Evolutionary conservation across 2,329 filamentous ascomycete genomes (phyloP).

Genomic region (Scytalidium sp.): DNA sequence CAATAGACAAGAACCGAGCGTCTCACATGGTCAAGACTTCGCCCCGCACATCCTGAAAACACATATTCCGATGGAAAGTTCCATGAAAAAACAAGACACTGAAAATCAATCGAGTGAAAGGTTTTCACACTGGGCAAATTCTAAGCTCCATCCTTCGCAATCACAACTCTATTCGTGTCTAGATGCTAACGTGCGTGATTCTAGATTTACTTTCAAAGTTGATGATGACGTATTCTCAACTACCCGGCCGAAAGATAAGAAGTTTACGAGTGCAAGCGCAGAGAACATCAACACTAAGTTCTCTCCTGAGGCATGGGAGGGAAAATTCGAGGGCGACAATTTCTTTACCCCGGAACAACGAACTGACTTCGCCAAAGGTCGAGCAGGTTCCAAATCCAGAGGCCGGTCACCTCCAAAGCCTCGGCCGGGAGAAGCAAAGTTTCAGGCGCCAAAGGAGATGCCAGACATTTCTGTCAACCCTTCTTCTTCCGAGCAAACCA

Average conservation of each 20-base stretch:
- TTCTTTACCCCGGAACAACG: slow-evolving; percentile 24
- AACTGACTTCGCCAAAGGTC: slow-evolving; percentile 8
- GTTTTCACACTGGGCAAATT: not conserved
- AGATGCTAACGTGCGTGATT: slow-evolving; percentile 6
- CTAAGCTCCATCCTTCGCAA: not conserved
- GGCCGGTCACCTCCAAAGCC: slow-evolving; percentile 27
- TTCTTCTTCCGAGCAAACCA: not conserved
- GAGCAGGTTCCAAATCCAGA: slow-evolving; percentile 19
- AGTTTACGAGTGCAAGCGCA: slow-evolving; percentile 48
- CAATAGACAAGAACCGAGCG: not conserved
- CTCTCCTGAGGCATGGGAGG: slow-evolving; percentile 43
- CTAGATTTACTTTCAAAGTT: slow-evolving; percentile 50
- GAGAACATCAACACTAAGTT: slow-evolving; percentile 64
- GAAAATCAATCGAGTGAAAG: not conserved
- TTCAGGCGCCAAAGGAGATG: not conserved
- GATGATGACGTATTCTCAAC: slow-evolving; percentile 39
- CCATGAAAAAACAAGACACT: not conserved
- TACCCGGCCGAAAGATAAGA: slow-evolving; percentile 33
- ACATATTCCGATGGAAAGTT: not conserved
- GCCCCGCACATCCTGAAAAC: not conserved
- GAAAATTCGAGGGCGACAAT: slow-evolving; percentile 27
- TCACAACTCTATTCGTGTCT: not conserved
- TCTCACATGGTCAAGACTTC: not conserved
- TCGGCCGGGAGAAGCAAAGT: slow-evolving; percentile 5
- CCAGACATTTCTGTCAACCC: not conserved